Evolutionary conservation across 2,329 filamentous ascomycete genomes (phyloP), one percentile per base, ranked within the genome.

Genomic region (Pseudogymnoascus sp.): DNA sequence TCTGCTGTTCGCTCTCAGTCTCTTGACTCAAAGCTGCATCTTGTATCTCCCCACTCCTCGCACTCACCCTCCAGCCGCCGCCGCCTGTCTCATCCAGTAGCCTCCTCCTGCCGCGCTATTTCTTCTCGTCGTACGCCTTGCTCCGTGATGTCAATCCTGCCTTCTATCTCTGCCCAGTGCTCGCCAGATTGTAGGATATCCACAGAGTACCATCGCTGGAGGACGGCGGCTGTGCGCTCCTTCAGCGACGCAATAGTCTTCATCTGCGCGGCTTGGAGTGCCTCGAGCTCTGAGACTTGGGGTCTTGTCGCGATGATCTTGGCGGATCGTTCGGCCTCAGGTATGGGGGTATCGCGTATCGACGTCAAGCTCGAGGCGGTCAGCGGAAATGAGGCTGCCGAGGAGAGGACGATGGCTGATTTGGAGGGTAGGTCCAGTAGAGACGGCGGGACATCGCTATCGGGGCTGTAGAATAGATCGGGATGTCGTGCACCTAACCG

Each of bases 351-450:
- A 60, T 74, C 72, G 18, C 67, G 63, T 25, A 73, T 69, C 1
- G 72, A 73, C 3, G 69, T 74, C 16, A 74, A 64, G 28, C 69
- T 67, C 21, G 72, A 73, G n/a, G 71, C 72, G 1, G 72, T 72
- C 2, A 68, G 67, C 1, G 71, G 70, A 60, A 71, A 74, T 21
- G 71, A 68, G 61, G 68, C 72, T 4, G 72, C 72, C 11, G 71
- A 73, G 37, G 72, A 68, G 35, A 73, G 67, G 7, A 74, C 62
- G 18, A 73, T 72, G 18, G 72, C 68, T 21, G 70, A 37, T 37
- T 72, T 66, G 18, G 62, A 67, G 5, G 64, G 50, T 0, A 67
- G 67, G 33, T 73, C 71, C 7, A 73, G 63, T 2, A 68, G 69
- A 1, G 69, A 71, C 1, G 71, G 70, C 21, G 69, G 5, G 4